Percentiles rank a stretch among this genome's conserved stretches.
Evolutionary conservation across 345 rosid genomes (phyloP).

Genomic region (Erodium maritimum): DNA sequence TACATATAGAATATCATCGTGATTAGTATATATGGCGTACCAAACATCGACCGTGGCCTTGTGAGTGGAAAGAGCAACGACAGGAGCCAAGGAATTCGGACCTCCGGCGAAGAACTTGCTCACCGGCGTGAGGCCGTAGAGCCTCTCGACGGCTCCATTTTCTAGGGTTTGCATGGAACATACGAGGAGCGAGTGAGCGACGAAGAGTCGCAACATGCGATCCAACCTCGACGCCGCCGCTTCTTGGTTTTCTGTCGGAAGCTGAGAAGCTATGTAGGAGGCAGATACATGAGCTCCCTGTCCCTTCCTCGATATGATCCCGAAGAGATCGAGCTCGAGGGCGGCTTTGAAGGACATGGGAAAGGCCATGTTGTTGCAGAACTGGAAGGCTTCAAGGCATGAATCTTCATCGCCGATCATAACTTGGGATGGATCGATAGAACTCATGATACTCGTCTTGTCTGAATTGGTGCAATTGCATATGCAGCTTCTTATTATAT

Average conservation of each 20-base stretch:
- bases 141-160: constrained; percentile 6
- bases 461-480: no score
- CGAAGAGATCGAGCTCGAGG: constrained; percentile 16
- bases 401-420: no score
- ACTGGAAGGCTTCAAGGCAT: no score
- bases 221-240: constrained; percentile 4
- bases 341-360: constrained; percentile 17
- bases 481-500: no score
- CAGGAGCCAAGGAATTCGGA: neutral
- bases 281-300: neutral
- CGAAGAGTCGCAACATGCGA: constrained; percentile 11
- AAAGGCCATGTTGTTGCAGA: no score
- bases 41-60: neutral
- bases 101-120: constrained; percentile 1
- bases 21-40: neutral
- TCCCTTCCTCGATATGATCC: constrained; percentile 9
- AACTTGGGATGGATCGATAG: no score
- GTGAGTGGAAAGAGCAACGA: neutral
- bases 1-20: no score
- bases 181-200: constrained; percentile 6
- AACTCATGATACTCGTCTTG: no score
- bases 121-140: constrained; percentile 8
- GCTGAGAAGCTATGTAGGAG: neutral
- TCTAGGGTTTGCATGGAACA: constrained; percentile 2
- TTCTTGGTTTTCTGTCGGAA: neutral